Evolutionary conservation across 2,329 filamentous ascomycete genomes (phyloP), one percentile per base, ranked within the genome.

Genomic region (Penicillium brasilianum): DNA sequence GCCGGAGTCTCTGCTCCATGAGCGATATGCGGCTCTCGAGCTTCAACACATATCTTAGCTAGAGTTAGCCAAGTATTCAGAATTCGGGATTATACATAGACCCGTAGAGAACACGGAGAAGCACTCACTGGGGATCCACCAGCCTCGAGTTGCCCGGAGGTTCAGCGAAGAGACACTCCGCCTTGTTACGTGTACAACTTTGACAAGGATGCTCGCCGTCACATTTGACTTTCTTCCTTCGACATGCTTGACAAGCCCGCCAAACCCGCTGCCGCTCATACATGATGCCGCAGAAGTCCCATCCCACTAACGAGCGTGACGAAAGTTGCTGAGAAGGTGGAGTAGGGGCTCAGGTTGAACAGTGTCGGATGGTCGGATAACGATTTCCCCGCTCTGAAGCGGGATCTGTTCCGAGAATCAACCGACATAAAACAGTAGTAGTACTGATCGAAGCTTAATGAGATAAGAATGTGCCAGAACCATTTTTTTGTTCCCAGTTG

Each of bases 191-290:
- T 11, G 55, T 51, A 37, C 62, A 63, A 28, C 60, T 64, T 44
- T 62, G 61, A 52, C 69, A 71, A n/a, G 69, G 67, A 41, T 67
- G 63, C 36, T 62, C 59, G 8, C 67, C 69, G 44, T 69, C 63
- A 51, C 69, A 71, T 37, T 66, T 65, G 55, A 69, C 64, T 56
- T 71, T 71, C 43, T 65, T 64, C 48, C 61, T 62, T 18, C 67
- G 65, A 53, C 69, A 71, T 46, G 63, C 55, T 41, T 68, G 61
- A 48, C 69, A 71, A 11, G 69, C 69, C 14, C 64, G 66, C 52
- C 67, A 68, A 11, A 67, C 67, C 5, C 69, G 56, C 16, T 68
- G 61, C 10, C 66, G 66, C 32, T 63, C 61, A 22, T 63, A 63
- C 61, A 63, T 63, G 1, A 8, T 32, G 14, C 36, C 22, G n/a